Conservation (phyloP, 2,329 filamentous ascomycete species). For the Cytospora piceae region DNA sequence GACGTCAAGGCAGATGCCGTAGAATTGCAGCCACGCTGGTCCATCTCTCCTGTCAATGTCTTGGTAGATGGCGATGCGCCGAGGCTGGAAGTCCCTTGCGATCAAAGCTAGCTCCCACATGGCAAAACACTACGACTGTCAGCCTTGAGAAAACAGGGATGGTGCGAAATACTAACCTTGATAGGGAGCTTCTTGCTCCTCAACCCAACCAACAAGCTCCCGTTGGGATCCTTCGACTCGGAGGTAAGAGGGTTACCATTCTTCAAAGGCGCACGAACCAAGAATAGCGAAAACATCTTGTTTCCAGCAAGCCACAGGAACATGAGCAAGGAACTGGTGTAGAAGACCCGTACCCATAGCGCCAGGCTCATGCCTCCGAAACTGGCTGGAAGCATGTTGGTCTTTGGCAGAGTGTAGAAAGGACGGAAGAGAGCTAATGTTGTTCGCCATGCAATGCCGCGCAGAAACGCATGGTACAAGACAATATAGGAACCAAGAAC, state of each 20-base stretch:
- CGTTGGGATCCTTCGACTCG: slow-evolving; percentile 89
- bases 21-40: slow-evolving; percentile 80
- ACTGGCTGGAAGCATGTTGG: slow-evolving; percentile 63
- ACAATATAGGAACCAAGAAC: slow-evolving; percentile 64
- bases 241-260: slow-evolving; percentile 80
- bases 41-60: slow-evolving; percentile 85
- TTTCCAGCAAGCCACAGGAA: slow-evolving; percentile 80
- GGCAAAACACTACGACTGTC: slow-evolving; percentile 68
- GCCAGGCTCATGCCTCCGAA: slow-evolving; percentile 40
- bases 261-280: slow-evolving; percentile 81
- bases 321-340: slow-evolving; percentile 68
- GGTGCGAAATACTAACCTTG: slow-evolving; percentile 53
- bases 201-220: slow-evolving; percentile 81
- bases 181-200: slow-evolving; percentile 81
- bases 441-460: slow-evolving; percentile 68
- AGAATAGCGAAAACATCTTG: slow-evolving; percentile 76
- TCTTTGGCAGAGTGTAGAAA: slow-evolving; percentile 76
- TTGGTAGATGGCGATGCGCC: slow-evolving; percentile 79
- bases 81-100: slow-evolving; percentile 71
- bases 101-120: slow-evolving; percentile 91
- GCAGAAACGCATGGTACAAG: slow-evolving; percentile 49
- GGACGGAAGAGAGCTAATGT: slow-evolving; percentile 71
- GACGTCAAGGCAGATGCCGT: slow-evolving; percentile 68
- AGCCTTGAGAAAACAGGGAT: slow-evolving; percentile 22
- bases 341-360: slow-evolving; percentile 50